Conservation (phyloP, 345 rosid genomes). For the Adansonia digitata region DNA sequence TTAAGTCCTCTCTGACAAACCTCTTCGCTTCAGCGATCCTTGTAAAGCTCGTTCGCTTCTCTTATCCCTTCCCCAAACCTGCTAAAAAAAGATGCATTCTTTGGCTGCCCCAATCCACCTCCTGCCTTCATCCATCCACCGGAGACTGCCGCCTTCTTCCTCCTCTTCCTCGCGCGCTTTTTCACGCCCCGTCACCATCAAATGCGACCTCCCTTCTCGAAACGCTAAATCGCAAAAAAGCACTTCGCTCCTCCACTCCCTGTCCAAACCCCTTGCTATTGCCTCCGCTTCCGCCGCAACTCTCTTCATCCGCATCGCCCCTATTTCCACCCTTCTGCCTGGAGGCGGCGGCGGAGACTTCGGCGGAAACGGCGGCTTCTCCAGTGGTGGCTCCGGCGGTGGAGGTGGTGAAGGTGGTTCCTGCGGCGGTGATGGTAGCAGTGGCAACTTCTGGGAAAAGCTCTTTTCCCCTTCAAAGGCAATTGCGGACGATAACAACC, state of each 20-base stretch:
- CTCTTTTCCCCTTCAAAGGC: slow-evolving; percentile 50
- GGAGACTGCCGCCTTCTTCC: slow-evolving; percentile 24
- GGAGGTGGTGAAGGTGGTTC: slow-evolving; percentile 45
- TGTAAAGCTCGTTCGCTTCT: neutral
- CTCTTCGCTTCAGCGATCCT: neutral
- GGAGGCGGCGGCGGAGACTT: slow-evolving; percentile 17
- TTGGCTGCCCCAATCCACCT: slow-evolving; percentile 36
- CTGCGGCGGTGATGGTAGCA: slow-evolving; percentile 38
- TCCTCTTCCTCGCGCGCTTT: slow-evolving; percentile 12
- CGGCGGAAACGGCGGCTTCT: neutral
- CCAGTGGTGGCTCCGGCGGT: too few relatives aligned
- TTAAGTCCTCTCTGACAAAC: too few relatives aligned
- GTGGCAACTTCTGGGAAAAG: slow-evolving; percentile 57
- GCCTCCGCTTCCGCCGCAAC: slow-evolving; percentile 49
- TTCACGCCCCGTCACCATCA: slow-evolving; percentile 23
- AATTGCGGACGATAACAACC: slow-evolving; percentile 63
- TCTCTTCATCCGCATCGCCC: slow-evolving; percentile 42
- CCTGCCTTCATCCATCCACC: slow-evolving; percentile 24
- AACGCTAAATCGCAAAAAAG: slow-evolving; percentile 15
- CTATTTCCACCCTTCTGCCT: slow-evolving; percentile 25
- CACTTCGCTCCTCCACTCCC: too few relatives aligned
- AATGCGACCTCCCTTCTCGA: slow-evolving; percentile 32
- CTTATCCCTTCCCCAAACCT: slow-evolving; percentile 4
- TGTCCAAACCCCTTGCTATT: slow-evolving; percentile 38
- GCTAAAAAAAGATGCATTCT: slow-evolving; percentile 7